Evolutionary conservation across 2,329 filamentous ascomycete genomes (phyloP), one percentile per base, ranked within the genome.

Genomic region (Microsporum ferrugineum): DNA sequence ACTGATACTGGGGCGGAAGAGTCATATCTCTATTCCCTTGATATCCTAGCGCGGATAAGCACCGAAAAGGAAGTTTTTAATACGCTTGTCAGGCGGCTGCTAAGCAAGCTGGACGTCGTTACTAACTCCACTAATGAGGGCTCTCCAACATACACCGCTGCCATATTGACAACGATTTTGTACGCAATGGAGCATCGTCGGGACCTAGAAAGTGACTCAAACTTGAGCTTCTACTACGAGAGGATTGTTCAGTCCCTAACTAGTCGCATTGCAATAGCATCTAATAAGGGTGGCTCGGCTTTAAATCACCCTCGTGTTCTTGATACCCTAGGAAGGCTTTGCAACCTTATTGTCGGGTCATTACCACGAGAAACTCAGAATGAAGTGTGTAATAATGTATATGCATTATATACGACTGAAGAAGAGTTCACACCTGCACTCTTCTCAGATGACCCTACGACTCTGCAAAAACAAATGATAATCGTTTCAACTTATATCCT

Each of bases 1-100:
- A 75, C 73, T 1, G 80, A 81, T 61, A 71, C 74, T n/a, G 77
- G 79, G 17, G 73, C 73, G 2, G 71, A 76, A 7, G 68, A 67
- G 5, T 70, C 71, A 4, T 85, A 85, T 66, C 67, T 80, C n/a
- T 73, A 78, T 3, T 81, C 83, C 0, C 72, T 88, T 29, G 84
- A 87, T 66, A 83, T 79, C 0, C 80, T 88, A 62, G 84, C 85
- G 2, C 83, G 85, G 66, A 79, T 88, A 23, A 84, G 82, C 60
- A 76, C 78, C 8, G 84, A 87, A 67, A 78, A 80, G 63, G 79
- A 84, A 41, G 77, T 87, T 10, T 86, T 87, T 63, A 81, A 85
- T 62, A 86, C 84, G 0, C 74, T 88, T 6, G 78, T 86, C 38
- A 75, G 85, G 45, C 77, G 84, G 34, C 72, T 88, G 33, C 80